phyloP scores from a whole-genome alignment of 352 stramenopile genomes.

The Pelagophyceae sp. region DNA sequence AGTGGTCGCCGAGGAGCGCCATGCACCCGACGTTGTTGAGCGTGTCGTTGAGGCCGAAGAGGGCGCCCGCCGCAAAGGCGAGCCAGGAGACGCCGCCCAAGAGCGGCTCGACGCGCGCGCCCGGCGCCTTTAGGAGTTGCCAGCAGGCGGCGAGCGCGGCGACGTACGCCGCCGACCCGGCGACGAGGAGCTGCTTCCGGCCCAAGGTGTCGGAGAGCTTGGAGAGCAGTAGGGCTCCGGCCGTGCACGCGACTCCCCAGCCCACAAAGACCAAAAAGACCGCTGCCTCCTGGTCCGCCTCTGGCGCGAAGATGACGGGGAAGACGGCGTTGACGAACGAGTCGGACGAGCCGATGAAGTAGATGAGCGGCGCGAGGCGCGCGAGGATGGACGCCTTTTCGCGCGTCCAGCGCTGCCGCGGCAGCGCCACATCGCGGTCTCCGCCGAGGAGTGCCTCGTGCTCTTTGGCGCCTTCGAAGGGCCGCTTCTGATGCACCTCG shows the following conservation, averaged over 20 bases:
- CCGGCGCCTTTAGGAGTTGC: background rate
- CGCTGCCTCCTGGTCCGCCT: background rate
- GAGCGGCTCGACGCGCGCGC: background rate
- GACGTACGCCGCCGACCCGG: background rate
- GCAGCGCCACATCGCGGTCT: background rate
- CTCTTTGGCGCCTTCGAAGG: no score
- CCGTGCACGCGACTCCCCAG: background rate
- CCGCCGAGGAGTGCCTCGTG: no score
- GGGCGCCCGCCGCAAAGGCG: background rate
- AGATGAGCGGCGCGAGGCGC: background rate
- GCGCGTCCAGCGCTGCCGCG: background rate
- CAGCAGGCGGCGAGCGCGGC: background rate
- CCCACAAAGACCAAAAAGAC: background rate
- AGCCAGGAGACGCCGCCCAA: background rate
- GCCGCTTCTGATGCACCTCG: no score
- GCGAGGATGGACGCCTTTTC: background rate
- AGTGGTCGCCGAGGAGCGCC: background rate
- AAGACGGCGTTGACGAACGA: background rate
- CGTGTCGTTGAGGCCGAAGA: conserved; percentile 2
- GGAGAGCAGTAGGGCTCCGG: background rate
- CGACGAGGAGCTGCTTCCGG: background rate
- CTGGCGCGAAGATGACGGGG: background rate
- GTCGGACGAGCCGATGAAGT: conserved; percentile 1
- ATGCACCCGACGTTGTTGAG: background rate
- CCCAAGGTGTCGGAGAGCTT: background rate